Evolutionary conservation across 805 yeast genomes (phyloP), one percentile per base, ranked within the genome.

Genomic region (Yamadazyma akitaensis): DNA sequence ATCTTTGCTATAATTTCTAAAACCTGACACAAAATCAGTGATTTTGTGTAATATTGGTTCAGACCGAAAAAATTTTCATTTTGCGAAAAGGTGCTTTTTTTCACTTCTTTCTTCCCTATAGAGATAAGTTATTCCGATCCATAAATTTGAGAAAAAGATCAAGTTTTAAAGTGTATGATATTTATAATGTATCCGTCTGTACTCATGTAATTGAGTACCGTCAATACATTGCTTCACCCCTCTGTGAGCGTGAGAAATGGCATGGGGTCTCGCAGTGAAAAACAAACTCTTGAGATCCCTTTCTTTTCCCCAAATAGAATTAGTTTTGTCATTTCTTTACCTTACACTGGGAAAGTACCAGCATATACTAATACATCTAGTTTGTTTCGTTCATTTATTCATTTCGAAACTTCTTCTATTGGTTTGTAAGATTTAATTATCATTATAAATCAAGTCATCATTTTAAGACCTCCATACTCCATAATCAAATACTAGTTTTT

Each of bases 341-440:
- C 28, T 37, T 37, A 37, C 24, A 21, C 19, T 37, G 39, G 14
- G 39, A 24, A 37, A 18, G 21, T 19, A 17, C 28, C 28, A 37
- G 19, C 16, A 38, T 24, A 31, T 41, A 41, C 43, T 41, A 41
- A 41, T 41, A 33, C 36, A 13, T 42, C 30, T 42, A 42, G 44
- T 42, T 42, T 34, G 44, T 42, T 41, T 24, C 44, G 40, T 35
- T 42, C 44, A 17, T 42, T 42, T 35, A 16, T 8, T n/a, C 17
- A 26, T 16, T 33, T 21, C 43, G 33, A 41, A 32, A 32, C 43
- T 41, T 33, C 40, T 13, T 16, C 24, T 14, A 32, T 28, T 37
- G 38, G 47, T 43, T 50, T 53, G 47, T 53, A 53, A 53, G 42
- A 50, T 53, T 53, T 53, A 50, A 49, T 44, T 53, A 53, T 53